phyloP scores from a whole-genome alignment of 23 red algal genomes.

The Cyanidium caldarium region DNA sequence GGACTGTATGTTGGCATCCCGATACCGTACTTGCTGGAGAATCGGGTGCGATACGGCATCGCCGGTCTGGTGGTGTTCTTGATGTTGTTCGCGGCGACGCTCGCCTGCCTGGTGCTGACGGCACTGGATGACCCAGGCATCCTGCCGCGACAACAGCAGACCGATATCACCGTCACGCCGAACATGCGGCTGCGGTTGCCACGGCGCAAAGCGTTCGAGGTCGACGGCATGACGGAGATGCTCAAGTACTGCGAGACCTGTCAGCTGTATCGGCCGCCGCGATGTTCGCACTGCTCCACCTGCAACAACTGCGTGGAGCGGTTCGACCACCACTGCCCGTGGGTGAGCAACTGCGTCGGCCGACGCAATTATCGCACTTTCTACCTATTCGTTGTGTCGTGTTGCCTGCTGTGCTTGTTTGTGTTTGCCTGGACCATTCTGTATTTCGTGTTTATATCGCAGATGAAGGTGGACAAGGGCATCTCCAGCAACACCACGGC shows the following conservation, averaged over 20 bases:
- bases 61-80: conserved; percentile 29
- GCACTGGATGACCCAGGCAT: conserved; percentile 83
- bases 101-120: conserved; percentile 41
- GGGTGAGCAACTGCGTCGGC: conserved; percentile 67
- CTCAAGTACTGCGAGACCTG: conserved; percentile 90
- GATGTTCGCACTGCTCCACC: conserved; percentile 60
- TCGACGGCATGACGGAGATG: conserved; percentile 25
- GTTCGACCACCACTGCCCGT: conserved; percentile 99
- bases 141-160: conserved; percentile 35
- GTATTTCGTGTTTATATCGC: conserved; percentile 14
- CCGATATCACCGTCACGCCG: conserved; percentile 19
- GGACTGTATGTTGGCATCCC: conserved; percentile 17
- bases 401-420: conserved; percentile 22
- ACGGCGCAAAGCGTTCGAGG: conserved; percentile 23
- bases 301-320: conserved; percentile 93
- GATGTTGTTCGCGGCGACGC: conserved; percentile 29
- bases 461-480: not conserved
- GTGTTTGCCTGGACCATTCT: conserved; percentile 40
- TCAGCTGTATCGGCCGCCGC: conserved; percentile 72
- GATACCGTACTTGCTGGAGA: conserved; percentile 29
- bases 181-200: conserved; percentile 22
- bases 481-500: conserved; percentile 12
- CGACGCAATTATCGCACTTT: conserved; percentile 81
- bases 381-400: conserved; percentile 45
- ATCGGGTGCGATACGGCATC: conserved; percentile 17